These are phyloP conservation scores for Hanseniaspora taiwanica DNA, from an alignment of 805 yeast species.

Conservation along the genomic window DNA sequence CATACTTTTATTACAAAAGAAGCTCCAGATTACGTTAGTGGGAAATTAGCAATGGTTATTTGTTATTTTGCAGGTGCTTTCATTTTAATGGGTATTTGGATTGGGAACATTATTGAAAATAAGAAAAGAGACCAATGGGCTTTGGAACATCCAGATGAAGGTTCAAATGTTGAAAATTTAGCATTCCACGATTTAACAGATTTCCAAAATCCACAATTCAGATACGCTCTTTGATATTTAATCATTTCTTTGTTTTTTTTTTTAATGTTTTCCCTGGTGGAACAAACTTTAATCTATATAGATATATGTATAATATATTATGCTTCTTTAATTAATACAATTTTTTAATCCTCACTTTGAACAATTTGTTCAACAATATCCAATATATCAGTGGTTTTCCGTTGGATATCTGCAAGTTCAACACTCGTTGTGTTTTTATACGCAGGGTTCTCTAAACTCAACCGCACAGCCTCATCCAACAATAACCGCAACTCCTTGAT, in stretches of 20 bases:
- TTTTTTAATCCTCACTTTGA: constrained; percentile 9
- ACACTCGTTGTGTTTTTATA: constrained; percentile 12
- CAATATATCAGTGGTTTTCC: constrained; percentile 26
- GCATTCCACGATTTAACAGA: constrained; percentile 32
- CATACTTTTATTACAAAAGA: constrained; percentile 47
- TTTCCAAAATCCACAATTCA: constrained; percentile 29
- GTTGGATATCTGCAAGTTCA: constrained; percentile 4
- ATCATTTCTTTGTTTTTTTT: neutral
- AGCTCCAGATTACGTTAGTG: constrained; percentile 48
- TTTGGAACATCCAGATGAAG: constrained; percentile 16
- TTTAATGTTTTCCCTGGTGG: neutral
- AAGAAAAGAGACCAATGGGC: constrained; percentile 27
- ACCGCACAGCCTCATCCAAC: constrained; percentile 54
- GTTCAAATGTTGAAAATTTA: constrained; percentile 8
- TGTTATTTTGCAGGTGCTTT: constrained; percentile 31
- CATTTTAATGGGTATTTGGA: constrained; percentile 20
- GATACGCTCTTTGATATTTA: constrained; percentile 20
- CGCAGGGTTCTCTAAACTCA: constrained; percentile 40
- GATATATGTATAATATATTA: too few species aligned
- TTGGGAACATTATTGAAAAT: constrained; percentile 27
- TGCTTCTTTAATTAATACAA: too few species aligned
- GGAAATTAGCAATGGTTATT: constrained; percentile 38
- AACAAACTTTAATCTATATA: too few species aligned
- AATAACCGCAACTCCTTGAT: constrained; percentile 54
- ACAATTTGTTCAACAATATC: constrained; percentile 28